Evolutionary conservation across 2,329 filamentous ascomycete genomes (phyloP).

Genomic region (Parascedosporium putredinis): DNA sequence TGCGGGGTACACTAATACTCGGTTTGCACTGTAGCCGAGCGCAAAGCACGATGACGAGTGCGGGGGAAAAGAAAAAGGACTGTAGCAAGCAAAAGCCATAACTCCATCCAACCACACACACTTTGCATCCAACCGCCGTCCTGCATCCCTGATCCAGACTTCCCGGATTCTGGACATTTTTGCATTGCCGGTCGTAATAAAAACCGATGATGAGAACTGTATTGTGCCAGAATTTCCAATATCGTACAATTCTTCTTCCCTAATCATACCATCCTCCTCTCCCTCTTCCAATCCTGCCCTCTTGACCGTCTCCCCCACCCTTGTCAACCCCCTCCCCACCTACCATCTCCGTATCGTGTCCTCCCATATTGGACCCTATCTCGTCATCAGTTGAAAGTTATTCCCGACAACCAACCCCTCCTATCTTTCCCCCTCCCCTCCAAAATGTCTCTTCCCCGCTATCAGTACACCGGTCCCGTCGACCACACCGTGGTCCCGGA

Average conservation of each 20-base stretch:
- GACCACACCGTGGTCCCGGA: slow-evolving; percentile 25
- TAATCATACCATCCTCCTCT: neutral
- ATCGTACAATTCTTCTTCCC: neutral
- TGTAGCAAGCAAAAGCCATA: too few species aligned
- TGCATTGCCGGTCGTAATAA: too few species aligned
- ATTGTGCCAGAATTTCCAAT: neutral
- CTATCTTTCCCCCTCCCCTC: neutral
- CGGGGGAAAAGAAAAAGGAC: too few species aligned
- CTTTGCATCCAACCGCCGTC: neutral
- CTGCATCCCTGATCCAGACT: neutral
- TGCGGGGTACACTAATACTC: too few species aligned
- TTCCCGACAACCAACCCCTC: neutral
- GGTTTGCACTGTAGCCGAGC: neutral
- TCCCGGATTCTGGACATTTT: neutral
- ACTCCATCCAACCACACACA: too few species aligned
- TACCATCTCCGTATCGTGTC: too few species aligned
- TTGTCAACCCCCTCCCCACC: neutral
- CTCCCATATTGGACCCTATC: too few species aligned
- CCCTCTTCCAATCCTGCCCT: neutral
- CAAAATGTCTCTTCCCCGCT: slow-evolving; percentile 16
- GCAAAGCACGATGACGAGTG: neutral
- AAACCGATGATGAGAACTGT: neutral
- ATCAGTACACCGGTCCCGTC: slow-evolving; percentile 22
- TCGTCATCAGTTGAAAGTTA: neutral
- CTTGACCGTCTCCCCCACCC: neutral